A percentile compares a stretch with the other conserved stretches of the same genome.
These are phyloP conservation scores for Metschnikowia hibisci DNA, from an alignment of 805 yeast species.

Conservation along the genomic window DNA sequence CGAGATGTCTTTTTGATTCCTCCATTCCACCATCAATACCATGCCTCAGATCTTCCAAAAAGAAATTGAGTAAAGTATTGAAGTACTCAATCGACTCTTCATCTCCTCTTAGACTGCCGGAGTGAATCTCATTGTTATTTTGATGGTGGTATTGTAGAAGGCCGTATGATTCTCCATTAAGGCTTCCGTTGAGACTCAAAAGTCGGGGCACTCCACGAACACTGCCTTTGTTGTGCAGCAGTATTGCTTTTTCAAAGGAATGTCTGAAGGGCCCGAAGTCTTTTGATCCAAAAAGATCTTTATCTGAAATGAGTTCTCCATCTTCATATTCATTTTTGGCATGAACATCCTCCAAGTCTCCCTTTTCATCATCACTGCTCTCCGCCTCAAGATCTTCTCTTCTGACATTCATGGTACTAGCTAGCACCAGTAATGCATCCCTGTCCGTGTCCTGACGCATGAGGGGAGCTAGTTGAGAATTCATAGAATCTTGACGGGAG, in stretches of 20 bases:
- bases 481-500: conserved; percentile 3
- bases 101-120: conserved; percentile 9
- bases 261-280: conserved; percentile 2
- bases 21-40: not conserved
- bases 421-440: conserved; percentile 36
- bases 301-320: conserved; percentile 36
- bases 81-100: conserved; percentile 32
- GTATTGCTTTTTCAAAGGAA: conserved; percentile 28
- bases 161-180: conserved; percentile 28
- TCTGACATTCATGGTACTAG: conserved; percentile 30
- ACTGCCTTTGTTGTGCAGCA: conserved; percentile 14
- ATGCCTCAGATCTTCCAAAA: conserved; percentile 40
- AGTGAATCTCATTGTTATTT: conserved; percentile 1
- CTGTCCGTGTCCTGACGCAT: conserved; percentile 39
- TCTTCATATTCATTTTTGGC: conserved; percentile 14
- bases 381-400: conserved; percentile 36
- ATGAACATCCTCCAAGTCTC: not conserved
- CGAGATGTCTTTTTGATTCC: conserved; percentile 11
- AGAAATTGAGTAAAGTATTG: conserved; percentile 46
- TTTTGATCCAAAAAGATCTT: conserved; percentile 38
- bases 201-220: conserved; percentile 15
- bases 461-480: conserved; percentile 13
- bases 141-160: conserved; percentile 40
- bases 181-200: conserved; percentile 27
- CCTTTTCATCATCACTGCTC: conserved; percentile 28